These are phyloP conservation scores for Polyplosphaeria fusca DNA, from an alignment of 495 filamentous ascomycete genomes.

Conservation along the genomic window DNA sequence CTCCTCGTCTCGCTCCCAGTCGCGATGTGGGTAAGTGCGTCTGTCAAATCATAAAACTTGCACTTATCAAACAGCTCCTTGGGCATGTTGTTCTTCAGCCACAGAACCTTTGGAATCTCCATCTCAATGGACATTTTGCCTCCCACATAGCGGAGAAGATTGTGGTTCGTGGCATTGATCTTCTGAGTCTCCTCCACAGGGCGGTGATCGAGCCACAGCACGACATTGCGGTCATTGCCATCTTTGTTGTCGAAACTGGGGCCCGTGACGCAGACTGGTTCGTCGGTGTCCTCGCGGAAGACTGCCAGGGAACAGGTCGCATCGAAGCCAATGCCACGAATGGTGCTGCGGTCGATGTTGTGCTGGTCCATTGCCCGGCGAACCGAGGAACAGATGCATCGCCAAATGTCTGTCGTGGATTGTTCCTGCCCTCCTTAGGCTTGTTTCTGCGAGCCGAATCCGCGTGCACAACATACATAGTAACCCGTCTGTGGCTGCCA, in stretches of 20 bases:
- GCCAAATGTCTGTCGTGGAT: constrained; percentile 96
- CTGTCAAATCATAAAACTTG: constrained; percentile 93
- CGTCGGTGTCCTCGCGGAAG: constrained; percentile 81
- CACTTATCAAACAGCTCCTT: constrained; percentile 80
- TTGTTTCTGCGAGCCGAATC: background rate
- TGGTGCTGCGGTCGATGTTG: constrained; percentile 64
- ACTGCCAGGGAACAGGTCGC: constrained; percentile 94
- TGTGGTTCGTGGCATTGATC: constrained; percentile 90
- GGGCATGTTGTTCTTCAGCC: constrained; percentile 99
- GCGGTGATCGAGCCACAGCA: constrained; percentile 90
- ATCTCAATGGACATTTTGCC: constrained; percentile 98
- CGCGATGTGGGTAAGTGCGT: constrained; percentile 92
- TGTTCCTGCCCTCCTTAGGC: constrained; percentile 67
- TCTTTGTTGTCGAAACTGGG: constrained; percentile 72
- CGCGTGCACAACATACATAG: constrained; percentile 59
- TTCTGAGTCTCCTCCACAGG: constrained; percentile 82
- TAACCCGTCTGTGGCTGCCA: constrained; percentile 91
- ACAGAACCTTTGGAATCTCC: constrained; percentile 96
- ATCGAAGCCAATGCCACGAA: constrained; percentile 92
- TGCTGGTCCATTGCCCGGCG: constrained; percentile 74
- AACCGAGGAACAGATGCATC: constrained; percentile 78
- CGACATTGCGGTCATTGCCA: constrained; percentile 79
- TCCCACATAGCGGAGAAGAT: constrained; percentile 91
- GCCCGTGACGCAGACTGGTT: constrained; percentile 82
- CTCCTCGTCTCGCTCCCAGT: constrained; percentile 91